Percentiles rank a stretch among this genome's conserved stretches.
phyloP scores from a whole-genome alignment of 2,329 filamentous ascomycete species.

The Arthrobotrys conoides region DNA sequence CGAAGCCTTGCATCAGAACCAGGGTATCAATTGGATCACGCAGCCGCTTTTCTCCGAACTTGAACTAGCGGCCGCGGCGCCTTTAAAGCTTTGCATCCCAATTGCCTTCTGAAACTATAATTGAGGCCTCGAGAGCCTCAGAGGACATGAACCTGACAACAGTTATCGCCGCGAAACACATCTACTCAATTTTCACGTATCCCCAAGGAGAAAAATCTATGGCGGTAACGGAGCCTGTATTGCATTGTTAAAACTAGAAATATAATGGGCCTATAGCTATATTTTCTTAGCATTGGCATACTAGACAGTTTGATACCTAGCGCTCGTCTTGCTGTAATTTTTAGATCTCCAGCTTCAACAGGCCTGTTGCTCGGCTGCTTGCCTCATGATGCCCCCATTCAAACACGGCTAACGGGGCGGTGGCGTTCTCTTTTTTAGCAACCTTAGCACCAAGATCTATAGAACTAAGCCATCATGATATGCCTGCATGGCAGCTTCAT shows the following conservation, averaged over 20 bases:
- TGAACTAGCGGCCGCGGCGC: slow-evolving; percentile 22
- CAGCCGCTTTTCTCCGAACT: neutral
- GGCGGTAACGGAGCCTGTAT: neutral
- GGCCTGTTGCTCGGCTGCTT: slow-evolving; percentile 26
- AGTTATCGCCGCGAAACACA: neutral
- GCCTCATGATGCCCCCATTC: slow-evolving; percentile 25
- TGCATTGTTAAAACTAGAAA: neutral
- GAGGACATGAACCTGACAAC: neutral
- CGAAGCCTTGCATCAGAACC: slow-evolving; percentile 13
- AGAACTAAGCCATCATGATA: slow-evolving; percentile 22
- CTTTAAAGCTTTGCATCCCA: slow-evolving; percentile 4
- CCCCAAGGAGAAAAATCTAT: too few species aligned
- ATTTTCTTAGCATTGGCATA: neutral
- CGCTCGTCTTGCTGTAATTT: slow-evolving; percentile 2
- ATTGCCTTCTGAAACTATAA: neutral
- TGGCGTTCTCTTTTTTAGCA: slow-evolving; percentile 33
- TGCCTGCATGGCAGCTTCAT: slow-evolving; percentile 17
- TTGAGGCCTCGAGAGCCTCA: neutral
- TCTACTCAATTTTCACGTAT: too few species aligned
- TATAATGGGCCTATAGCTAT: too few species aligned
- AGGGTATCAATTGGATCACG: neutral
- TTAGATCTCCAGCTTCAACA: slow-evolving; percentile 22
- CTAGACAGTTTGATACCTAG: neutral
- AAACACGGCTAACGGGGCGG: slow-evolving; percentile 25
- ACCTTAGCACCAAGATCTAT: slow-evolving; percentile 28